phyloP scores from a whole-genome alignment of 2,329 filamentous ascomycete genomes.

The Verticillium alfalfae region DNA sequence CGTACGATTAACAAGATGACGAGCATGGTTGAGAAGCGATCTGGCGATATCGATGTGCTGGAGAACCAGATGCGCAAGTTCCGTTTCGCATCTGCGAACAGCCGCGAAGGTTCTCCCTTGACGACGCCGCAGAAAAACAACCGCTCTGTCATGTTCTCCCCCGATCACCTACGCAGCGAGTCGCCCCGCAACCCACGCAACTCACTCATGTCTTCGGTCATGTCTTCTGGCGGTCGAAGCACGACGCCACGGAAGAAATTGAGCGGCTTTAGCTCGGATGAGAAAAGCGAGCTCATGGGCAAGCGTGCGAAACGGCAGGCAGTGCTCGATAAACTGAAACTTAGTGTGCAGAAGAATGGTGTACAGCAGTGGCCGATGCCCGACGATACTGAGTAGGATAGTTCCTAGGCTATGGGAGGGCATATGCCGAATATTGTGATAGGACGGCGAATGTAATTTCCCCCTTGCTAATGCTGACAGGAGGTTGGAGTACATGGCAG shows the following conservation, averaged over 20 bases:
- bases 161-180: constrained; percentile 31
- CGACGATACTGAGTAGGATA: constrained; percentile 37
- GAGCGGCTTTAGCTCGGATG: constrained; percentile 53
- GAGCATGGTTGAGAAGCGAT: constrained; percentile 83
- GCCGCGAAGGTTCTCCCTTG: constrained; percentile 37
- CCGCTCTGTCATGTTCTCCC: constrained; percentile 29
- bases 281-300: constrained; percentile 51
- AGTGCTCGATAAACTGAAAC: constrained; percentile 46
- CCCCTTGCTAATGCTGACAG: no score
- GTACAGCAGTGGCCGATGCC: constrained; percentile 41
- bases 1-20: constrained; percentile 93
- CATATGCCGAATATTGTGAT: no score
- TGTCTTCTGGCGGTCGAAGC: constrained; percentile 20
- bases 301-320: constrained; percentile 47
- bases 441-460: no score
- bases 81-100: constrained; percentile 38
- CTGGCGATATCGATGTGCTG: constrained; percentile 83
- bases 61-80: constrained; percentile 81
- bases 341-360: constrained; percentile 42
- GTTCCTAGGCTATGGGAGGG: neutral
- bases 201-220: constrained; percentile 35
- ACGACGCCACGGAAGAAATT: constrained; percentile 56
- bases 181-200: constrained; percentile 34
- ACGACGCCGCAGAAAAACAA: constrained; percentile 30
- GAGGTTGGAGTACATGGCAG: no score